Evolutionary conservation across 352 stramenopile genomes (phyloP), one percentile per base, ranked within the genome.

Genomic region (Globisporangium paroecandrum): DNA sequence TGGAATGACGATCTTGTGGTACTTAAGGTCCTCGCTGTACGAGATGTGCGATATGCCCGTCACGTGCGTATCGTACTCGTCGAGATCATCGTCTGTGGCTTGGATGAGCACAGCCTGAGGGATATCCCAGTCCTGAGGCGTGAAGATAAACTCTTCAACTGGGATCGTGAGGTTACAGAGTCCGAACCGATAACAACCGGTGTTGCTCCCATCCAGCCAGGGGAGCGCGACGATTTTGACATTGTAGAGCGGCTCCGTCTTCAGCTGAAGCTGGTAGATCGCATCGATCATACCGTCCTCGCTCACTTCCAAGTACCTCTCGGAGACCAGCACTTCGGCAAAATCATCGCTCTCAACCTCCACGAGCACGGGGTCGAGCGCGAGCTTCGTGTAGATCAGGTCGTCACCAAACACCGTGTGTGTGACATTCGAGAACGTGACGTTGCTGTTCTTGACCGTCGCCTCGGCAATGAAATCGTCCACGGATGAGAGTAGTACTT

Each of bases 101-200:
- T 74, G 67, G 4, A 92, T 72, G 2, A 68, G 58, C 0, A 94
- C 83, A 1, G 57, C 70, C 61, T 94, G 85, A 1, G 72, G 76
- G 0, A 94, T 34, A 59, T 92, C 73, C 83, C 85, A 94, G 61
- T 92, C 73, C 0, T 57, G 69, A 3, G 83, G 78, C 6, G 83
- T 89, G 68, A 94, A 94, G 0, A 82, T 10, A 43, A 77, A 90
- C 65, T 82, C 71, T 12, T 76, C 70, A 7, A 81, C 64, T 0
- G 74, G 73, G 7, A 94, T 68, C 3, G 85, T 94, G 43, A 91
- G 38, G 57, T 94, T 94, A 58, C 85, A 94, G 1, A 91, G 47
- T 0, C 75, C 81, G 51, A 92, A 92, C 3, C 85, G 82, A 27
- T 94, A 94, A 62, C 85, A 94, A 27, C 79, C 68, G 0, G 82